Base-by-base conservation (phyloP, 257 asterid genomes). In the Coffea eugenioides region DNA sequence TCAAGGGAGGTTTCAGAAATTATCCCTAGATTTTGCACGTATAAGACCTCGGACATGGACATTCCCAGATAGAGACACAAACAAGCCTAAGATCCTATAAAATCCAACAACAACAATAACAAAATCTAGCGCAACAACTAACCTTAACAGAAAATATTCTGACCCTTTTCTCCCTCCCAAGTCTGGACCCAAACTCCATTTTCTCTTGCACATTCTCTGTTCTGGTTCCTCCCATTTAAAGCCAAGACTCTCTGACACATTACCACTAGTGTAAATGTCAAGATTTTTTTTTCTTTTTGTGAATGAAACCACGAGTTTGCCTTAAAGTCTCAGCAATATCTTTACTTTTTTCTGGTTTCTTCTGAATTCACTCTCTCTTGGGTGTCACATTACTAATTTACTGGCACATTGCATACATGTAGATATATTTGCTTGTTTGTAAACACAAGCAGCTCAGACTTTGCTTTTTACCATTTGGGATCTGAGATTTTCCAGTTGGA, bases 161-260 rank as follows among this genome's bases (percentile, higher is more conserved):
- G 27, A 45, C 65, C 72, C 77, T 52, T 61, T 79, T 72, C 77
- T 45, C 67, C 67, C 73, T 69, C 56, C n/a, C 18, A 70, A 70
- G 36, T 43, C 79, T 70, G 77, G 73, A 51, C 81, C 81, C 74
- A 74, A 31, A 61, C 49, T 78, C 57, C 76, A 73, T 31, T 74
- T 56, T 15, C 69, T 68, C 78, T 9, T 66, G 23, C 34, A 54
- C 82, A 74, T 69, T 56, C 74, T 74, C 74, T 54, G 46, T 65
- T 76, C 83, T 69, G 79, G 86, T 75, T 83, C 83, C 86, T 79
- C 83, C 80, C 83, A 64, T 79, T 79, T 49, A 54, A 83, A 83
- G 83, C 79, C 82, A 75, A 83, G 81, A 16, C 77, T n/a, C 52
- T 75, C 78, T 70, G 81, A 69, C 79, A 79, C 71, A 70, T 49